These are phyloP conservation scores for Asterophora parasitica DNA, from an alignment of 768 basidiomycete species.

Conservation along the genomic window DNA sequence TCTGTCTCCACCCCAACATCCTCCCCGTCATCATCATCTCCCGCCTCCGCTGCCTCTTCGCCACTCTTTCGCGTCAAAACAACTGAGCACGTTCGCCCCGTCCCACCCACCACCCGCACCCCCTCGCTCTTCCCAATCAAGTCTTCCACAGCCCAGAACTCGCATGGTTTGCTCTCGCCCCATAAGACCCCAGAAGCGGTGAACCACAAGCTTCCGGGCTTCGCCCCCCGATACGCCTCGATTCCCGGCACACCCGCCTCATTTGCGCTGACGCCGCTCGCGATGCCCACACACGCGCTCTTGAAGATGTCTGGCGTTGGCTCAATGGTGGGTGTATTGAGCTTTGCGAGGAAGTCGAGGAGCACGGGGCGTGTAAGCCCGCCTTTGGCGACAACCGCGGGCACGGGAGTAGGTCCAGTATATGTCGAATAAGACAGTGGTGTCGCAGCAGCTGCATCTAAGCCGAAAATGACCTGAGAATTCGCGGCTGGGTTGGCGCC, in stretches of 20 bases:
- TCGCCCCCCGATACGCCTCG: constrained; percentile 69
- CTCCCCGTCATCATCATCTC: constrained; percentile 34
- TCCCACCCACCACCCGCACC: constrained; percentile 52
- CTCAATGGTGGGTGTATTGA: constrained; percentile 39
- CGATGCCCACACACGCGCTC: constrained; percentile 40
- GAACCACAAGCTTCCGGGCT: constrained; percentile 71
- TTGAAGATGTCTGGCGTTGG: constrained; percentile 51
- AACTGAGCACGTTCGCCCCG: constrained; percentile 65
- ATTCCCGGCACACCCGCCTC: constrained; percentile 53
- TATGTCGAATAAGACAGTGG: constrained; percentile 41
- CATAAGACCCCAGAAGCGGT: constrained; percentile 61
- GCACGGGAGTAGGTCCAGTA: constrained; percentile 21
- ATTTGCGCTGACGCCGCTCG: constrained; percentile 29
- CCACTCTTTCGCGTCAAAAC: constrained; percentile 39
- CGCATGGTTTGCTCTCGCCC: constrained; percentile 73
- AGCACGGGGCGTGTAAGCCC: constrained; percentile 45
- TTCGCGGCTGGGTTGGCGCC: constrained; percentile 28
- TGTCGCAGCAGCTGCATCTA: constrained; percentile 52
- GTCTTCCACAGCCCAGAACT: constrained; percentile 66
- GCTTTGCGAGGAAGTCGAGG: constrained; percentile 46
- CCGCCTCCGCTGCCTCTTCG: constrained; percentile 21
- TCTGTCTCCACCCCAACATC: constrained; percentile 55
- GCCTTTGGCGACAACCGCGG: constrained; percentile 41
- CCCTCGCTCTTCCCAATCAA: constrained; percentile 47
- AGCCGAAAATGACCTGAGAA: constrained; percentile 64